Conservation (phyloP, 2,329 filamentous ascomycete species). For the Tolypocladium endophyticum region DNA sequence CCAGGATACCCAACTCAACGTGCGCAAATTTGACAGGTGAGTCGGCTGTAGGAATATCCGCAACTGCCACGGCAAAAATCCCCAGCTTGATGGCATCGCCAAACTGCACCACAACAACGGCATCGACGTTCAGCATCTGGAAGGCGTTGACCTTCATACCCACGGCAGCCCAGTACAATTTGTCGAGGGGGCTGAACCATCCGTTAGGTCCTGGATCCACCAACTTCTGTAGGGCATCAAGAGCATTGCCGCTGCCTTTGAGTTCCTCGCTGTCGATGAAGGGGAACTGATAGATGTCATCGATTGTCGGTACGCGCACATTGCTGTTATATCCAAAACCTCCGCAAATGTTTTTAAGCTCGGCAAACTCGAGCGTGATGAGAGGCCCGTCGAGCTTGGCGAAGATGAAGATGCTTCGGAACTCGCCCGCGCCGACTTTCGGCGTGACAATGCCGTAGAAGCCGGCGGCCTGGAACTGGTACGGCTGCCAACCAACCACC, state of each 20-base stretch:
- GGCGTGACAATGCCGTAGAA: conserved; percentile 20
- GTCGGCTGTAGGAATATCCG: conserved; percentile 15
- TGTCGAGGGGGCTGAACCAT: conserved; percentile 20
- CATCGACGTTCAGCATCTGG: conserved; percentile 22
- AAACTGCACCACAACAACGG: conserved; percentile 24
- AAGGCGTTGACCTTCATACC: conserved; percentile 28
- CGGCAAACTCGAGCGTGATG: conserved; percentile 24
- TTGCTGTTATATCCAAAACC: conserved; percentile 30
- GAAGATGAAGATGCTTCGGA: conserved; percentile 25
- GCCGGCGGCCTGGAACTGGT: conserved; percentile 26
- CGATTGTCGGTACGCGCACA: conserved; percentile 17
- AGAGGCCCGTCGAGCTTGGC: conserved; percentile 27
- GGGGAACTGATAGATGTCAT: conserved; percentile 8
- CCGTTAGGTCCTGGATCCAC: conserved; percentile 2
- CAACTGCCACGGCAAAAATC: conserved; percentile 20
- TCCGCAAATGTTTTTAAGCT: conserved; percentile 20
- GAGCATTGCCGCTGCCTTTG: neutral
- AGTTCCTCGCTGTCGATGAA: conserved; percentile 6
- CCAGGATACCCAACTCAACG: conserved; percentile 25
- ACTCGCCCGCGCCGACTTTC: conserved; percentile 4
- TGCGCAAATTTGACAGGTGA: conserved; percentile 17
- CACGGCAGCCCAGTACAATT: conserved; percentile 24
- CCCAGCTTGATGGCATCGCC: conserved; percentile 18
- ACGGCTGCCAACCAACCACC: conserved; percentile 21
- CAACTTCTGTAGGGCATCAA: conserved; percentile 1